Evolutionary conservation across 1,139 yeast species (phyloP), one percentile per base, ranked within the genome.

Genomic region (Tardiomyces digboiensis): DNA sequence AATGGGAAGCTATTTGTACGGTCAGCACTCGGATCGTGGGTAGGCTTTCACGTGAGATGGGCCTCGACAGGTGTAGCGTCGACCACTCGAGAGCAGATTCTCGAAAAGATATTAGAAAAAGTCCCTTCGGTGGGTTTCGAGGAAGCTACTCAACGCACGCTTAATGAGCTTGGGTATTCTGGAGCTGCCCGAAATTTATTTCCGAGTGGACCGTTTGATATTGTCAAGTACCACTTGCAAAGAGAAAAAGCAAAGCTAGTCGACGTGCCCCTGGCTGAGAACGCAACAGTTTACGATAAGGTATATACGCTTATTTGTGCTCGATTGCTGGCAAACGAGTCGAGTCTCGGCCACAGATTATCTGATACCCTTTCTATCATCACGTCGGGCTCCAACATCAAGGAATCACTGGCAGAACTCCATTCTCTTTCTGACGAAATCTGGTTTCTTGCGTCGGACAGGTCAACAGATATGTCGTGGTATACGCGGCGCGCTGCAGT

Each of bases 391-490:
- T 65, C 66, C 44, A 78, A 79, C 55, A 44, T 78, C 33, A 54
- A 68, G 2, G 54, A 56, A 26, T 73, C 87, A 0, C 49, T 83
- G 40, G 75, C 74, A 29, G 95, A 87, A 58, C 72, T 91, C 48
- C 84, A 81, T 55, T 73, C 75, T 44, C 71, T 89, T 44, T 74
- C 88, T 16, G 97, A 91, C 62, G 97, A 91, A 59, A 72, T 91
- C 50, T 77, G 87, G 43, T 87, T 67, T 62, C 78, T 78, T 54
- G 79, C 95, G 0, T 93, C 89, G 2, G 97, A 89, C 59, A 65
- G 71, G 44, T 78, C 93, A n/a, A 76, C 82, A 48, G 96, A 87
- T 61, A 81, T 85, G 61, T 82, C 86, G 2, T 91, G 98, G 98
- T 91, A 91, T 61, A 70, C 94, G n/a, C 85, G 88, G 59, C 71